Percentiles rank a stretch among this genome's conserved stretches.
phyloP scores from a whole-genome alignment of 805 yeast species.

The Saturnispora silvae region DNA sequence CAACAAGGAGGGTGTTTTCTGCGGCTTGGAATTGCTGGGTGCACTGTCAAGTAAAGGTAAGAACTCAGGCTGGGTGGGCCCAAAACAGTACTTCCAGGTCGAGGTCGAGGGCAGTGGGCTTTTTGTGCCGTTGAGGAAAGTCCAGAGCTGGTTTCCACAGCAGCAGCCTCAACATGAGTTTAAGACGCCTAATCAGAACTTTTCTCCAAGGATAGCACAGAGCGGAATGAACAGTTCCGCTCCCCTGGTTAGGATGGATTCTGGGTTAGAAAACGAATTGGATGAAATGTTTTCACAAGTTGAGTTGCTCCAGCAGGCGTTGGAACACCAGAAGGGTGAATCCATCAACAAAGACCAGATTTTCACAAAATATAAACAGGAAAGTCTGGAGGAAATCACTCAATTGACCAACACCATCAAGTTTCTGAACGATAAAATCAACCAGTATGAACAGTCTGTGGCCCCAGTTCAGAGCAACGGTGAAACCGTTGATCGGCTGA shows the following conservation, averaged over 20 bases:
- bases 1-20: conserved; percentile 66
- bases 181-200: too few species aligned
- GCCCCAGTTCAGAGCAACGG: conserved; percentile 8
- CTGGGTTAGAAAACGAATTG: conserved; percentile 35
- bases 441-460: conserved; percentile 48
- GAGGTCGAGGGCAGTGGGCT: conserved; percentile 58
- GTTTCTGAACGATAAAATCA: conserved; percentile 42
- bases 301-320: conserved; percentile 36
- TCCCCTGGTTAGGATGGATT: conserved; percentile 18
- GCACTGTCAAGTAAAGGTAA: conserved; percentile 58
- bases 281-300: conserved; percentile 39
- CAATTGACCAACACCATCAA: conserved; percentile 52
- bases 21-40: conserved; percentile 79
- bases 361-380: conserved; percentile 34
- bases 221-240: neutral
- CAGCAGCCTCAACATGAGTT: too few species aligned
- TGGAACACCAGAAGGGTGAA: conserved; percentile 37
- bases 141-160: conserved; percentile 9
- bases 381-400: conserved; percentile 42
- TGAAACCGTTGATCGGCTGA: neutral
- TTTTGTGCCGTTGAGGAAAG: conserved; percentile 51
- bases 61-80: conserved; percentile 76
- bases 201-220: too few species aligned
- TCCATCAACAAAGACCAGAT: conserved; percentile 35
- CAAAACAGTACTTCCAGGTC: conserved; percentile 58